phyloP scores from a whole-genome alignment of 164 flowering plant genomes.

The Kingdonia uniflora region DNA sequence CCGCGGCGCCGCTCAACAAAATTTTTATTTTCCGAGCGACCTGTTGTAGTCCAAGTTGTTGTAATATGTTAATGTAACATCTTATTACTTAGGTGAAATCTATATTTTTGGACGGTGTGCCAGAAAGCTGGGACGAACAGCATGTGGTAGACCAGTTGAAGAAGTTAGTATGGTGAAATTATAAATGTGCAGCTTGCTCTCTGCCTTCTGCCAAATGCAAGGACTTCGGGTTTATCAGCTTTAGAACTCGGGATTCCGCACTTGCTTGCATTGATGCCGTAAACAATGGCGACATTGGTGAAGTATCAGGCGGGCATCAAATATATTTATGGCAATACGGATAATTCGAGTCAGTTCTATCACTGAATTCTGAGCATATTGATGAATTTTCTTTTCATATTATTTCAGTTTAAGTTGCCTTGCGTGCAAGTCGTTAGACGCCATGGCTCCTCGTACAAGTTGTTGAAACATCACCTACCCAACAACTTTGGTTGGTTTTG shows the following conservation, averaged over 20 bases:
- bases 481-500: too few species aligned
- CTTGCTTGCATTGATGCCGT: slow-evolving; percentile 24
- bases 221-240: slow-evolving; percentile 20
- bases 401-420: neutral
- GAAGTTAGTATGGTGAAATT: slow-evolving; percentile 25
- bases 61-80: neutral
- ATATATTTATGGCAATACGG: slow-evolving; percentile 8
- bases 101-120: slow-evolving; percentile 25
- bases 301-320: slow-evolving; percentile 14
- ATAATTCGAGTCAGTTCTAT: slow-evolving; percentile 10
- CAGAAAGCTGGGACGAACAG: slow-evolving; percentile 21
- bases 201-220: slow-evolving; percentile 28
- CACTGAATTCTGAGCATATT: slow-evolving; percentile 15
- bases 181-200: slow-evolving; percentile 24
- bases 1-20: too few species aligned
- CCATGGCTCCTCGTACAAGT: too few species aligned
- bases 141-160: slow-evolving; percentile 13
- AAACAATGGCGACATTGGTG: slow-evolving; percentile 17
- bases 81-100: slow-evolving; percentile 17
- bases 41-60: neutral
- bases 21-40: neutral
- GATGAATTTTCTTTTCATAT: neutral
- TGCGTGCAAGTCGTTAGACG: too few species aligned
- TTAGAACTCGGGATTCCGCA: slow-evolving; percentile 22
- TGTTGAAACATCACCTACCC: too few species aligned